These are phyloP conservation scores for Polyporus arcularius DNA, from an alignment of 768 basidiomycete genomes.

Conservation along the genomic window DNA sequence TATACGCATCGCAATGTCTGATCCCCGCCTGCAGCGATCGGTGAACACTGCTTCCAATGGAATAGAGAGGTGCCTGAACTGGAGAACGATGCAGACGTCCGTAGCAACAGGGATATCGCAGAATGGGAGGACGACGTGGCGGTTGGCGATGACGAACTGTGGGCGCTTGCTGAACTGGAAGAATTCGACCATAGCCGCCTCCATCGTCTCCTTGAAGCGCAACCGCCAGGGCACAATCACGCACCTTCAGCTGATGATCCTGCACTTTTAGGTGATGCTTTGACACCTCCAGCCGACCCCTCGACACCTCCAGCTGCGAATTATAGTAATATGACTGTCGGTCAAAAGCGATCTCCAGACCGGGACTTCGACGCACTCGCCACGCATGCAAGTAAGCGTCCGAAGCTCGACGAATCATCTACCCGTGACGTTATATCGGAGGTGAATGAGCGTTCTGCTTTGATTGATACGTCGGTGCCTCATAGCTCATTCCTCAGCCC, in stretches of 20 bases:
- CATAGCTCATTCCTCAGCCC: neutral
- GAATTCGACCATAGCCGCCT: constrained; percentile 14
- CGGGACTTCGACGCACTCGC: neutral
- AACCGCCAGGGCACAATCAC: neutral
- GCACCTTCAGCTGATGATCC: too few relatives aligned
- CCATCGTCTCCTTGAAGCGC: neutral
- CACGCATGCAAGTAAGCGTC: neutral
- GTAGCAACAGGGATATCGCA: neutral
- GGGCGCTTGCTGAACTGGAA: constrained; percentile 9
- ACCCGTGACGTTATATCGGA: neutral
- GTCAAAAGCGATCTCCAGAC: neutral
- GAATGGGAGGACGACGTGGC: constrained; percentile 2
- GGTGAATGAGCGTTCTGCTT: neutral
- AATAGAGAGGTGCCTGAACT: neutral
- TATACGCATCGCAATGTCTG: too few relatives aligned
- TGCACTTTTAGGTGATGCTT: neutral
- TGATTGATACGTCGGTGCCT: too few relatives aligned
- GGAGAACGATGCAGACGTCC: neutral
- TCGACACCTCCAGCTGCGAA: neutral
- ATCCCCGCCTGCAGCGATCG: too few relatives aligned
- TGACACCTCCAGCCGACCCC: neutral
- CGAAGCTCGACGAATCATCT: neutral
- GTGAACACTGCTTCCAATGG: too few relatives aligned
- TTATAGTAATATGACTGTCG: neutral
- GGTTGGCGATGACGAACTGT: constrained; percentile 2